Base-by-base conservation (phyloP, 1,139 yeast species). In the Tardiomyces depauwii region DNA sequence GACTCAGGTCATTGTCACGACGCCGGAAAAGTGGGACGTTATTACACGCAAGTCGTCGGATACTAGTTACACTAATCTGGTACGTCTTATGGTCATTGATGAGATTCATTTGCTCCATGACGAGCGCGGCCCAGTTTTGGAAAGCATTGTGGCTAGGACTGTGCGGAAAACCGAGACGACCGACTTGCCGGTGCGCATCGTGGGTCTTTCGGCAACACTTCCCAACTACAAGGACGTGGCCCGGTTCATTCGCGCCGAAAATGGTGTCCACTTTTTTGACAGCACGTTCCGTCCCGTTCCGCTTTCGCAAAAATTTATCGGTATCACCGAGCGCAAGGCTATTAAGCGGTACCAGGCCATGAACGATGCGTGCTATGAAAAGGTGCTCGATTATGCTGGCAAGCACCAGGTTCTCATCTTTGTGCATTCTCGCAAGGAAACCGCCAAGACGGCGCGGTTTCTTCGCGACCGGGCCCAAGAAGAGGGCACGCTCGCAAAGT, bases 11-110 rank as follows among this genome's bases (percentile, higher is more conserved):
- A 70, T 91, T 47, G 94, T 91, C 2, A 87, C 97, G 0, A 91
- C 98, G 0, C 96, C 96, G 0, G 96, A 87, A 59, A 91, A 91
- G 60, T 91, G 98, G 97, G 98, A 91, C 65, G 88, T 91, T 28
- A 81, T 89, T 19, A 89, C 96, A 1, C 73, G 97, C 65, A 89
- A 89, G 56, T 72, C 73, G 41, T 71, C 78, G 9, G 89, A 83
- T 49, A 66, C 74, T 1, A 74, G 82, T 3, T 81, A 79, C 53
- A 75, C 81, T 0, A 72, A 74, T 41, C 66, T 80, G 2, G 36
- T 30, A 1, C 73, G 77, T 42, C 69, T 91, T 13, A 66, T 91
- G n/a, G 83, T 91, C 38, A 80, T 91, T 47, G 98, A 91, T 69
- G 98, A 91, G 64, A 83, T 91, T 51, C 98, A 91, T 70, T 70